Conservation (phyloP, 169 alveolate genomes). For the Miamiensis avidus region DNA sequence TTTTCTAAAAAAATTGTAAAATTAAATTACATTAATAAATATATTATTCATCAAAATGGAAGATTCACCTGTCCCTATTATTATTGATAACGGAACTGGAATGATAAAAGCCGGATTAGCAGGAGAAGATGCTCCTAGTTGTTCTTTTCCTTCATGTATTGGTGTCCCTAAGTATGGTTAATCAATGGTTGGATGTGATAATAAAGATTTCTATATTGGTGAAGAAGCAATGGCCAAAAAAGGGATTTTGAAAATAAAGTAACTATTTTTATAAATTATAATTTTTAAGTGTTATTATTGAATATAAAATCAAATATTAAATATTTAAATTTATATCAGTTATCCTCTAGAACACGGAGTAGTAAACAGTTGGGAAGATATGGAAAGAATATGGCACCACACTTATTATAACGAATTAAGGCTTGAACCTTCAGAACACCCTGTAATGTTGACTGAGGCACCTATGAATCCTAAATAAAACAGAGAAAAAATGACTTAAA, state of each 20-base stretch:
- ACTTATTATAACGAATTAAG: constrained; percentile 68
- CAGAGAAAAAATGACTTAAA: constrained; percentile 55
- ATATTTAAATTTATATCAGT: constrained; percentile 38
- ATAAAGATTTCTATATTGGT: constrained; percentile 59
- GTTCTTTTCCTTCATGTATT: constrained; percentile 59
- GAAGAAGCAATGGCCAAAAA: constrained; percentile 52
- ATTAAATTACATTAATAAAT: no score
- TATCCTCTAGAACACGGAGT: constrained; percentile 65
- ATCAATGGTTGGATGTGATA: constrained; percentile 53
- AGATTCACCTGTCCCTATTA: constrained; percentile 48
- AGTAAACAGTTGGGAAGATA: constrained; percentile 68
- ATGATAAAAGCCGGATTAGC: constrained; percentile 71
- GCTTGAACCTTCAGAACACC: constrained; percentile 66
- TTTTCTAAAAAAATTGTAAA: background rate
- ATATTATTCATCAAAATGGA: constrained; percentile 30
- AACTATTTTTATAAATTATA: no score
- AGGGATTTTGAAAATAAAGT: constrained; percentile 6
- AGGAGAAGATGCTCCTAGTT: constrained; percentile 73
- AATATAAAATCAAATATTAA: background rate
- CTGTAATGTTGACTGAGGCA: constrained; percentile 73
- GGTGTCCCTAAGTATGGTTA: constrained; percentile 62
- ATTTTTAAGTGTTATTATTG: background rate
- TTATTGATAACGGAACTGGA: constrained; percentile 75
- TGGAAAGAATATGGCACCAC: constrained; percentile 68
- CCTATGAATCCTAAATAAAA: constrained; percentile 61